Evolutionary conservation across 345 rosid genomes (phyloP).

Genomic region (Cochlearia excelsa): DNA sequence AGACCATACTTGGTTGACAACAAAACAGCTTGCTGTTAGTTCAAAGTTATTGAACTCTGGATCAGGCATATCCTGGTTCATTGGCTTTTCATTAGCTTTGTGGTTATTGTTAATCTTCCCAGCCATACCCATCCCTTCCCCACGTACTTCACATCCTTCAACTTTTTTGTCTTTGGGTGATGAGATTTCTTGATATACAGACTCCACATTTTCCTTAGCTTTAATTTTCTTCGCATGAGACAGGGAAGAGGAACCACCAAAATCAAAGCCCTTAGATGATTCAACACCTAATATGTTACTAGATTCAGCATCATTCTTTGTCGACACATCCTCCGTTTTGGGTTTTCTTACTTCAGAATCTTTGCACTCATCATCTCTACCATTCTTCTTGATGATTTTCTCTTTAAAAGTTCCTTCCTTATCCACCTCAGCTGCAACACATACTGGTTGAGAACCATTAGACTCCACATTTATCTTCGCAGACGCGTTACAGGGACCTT

Average conservation of each 20-base stretch:
- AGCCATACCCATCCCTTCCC: conserved; percentile 27
- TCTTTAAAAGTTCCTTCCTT: conserved; percentile 32
- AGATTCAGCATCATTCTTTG: conserved; percentile 3
- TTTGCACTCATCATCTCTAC: conserved; percentile 20
- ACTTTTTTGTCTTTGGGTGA: conserved; percentile 29
- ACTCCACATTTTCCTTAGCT: conserved; percentile 31
- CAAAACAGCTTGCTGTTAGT: conserved; percentile 47
- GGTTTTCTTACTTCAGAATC: conserved; percentile 14
- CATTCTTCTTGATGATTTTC: conserved; percentile 33
- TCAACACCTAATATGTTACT: conserved; percentile 15
- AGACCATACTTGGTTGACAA: conserved; percentile 78
- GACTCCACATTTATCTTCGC: conserved; percentile 37
- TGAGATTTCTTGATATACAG: conserved; percentile 30
- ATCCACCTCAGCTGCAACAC: conserved; percentile 30
- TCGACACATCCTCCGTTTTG: background rate
- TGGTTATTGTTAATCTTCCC: conserved; percentile 26
- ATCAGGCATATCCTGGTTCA: conserved; percentile 46
- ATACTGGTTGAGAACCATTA: conserved; percentile 21
- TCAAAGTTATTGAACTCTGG: conserved; percentile 75
- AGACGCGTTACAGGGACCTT: conserved; percentile 37
- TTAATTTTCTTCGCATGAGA: conserved; percentile 19
- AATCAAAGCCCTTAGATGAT: conserved; percentile 27
- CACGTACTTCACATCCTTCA: conserved; percentile 28
- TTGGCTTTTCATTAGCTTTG: conserved; percentile 19
- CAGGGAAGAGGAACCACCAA: conserved; percentile 34